Base-by-base conservation (phyloP, 164 flowering plant genomes). In the Piper longum region DNA sequence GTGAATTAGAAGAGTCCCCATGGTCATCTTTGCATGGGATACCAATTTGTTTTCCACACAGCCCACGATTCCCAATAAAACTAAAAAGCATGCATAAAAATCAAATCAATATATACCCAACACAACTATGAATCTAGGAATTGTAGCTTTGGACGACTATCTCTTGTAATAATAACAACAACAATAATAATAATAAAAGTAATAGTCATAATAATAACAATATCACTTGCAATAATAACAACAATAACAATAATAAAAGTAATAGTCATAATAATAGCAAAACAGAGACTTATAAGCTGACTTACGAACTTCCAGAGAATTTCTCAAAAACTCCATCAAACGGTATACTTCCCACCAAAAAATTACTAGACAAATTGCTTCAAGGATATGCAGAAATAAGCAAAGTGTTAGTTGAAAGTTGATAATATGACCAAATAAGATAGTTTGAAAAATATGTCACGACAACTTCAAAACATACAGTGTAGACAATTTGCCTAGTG, bases 311-410 rank as follows among this genome's bases (percentile, higher is more conserved):
- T 59, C 63, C 79, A 5, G 73, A n/a, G 69, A 89, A 88, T 66
- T 79, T 83, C 73, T 26, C 61, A 60, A 89, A 80, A 19, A 70
- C 80, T 19, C 93, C 96, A 62, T 85, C 87, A 60, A 85, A 74
- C 62, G 98, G 97, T 73, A 93, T 82, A 54, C 78, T 77, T 60
- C 98, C 98, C 62, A 70, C 68, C 73, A 93, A 78, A 72, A 90
- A 93, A 73, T 93, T 93, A 63, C 82, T 76, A 52, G 99, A 93
- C 59, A 83, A 79, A 64, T 93, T 89, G 80, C 98, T 91, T 56
- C 81, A 83, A 40, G 71, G 69, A 17, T 16, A 65, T 57, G 12
- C 43, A 58, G n/a, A 56, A 66, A 26, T 9, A 48, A 26, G n/a
- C 42, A 67, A 55, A 43, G 7, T 17, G 4, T 43, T 36, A 64